Conservation (phyloP, 2,329 filamentous ascomycete species). For the Fusarium mangiferae region DNA sequence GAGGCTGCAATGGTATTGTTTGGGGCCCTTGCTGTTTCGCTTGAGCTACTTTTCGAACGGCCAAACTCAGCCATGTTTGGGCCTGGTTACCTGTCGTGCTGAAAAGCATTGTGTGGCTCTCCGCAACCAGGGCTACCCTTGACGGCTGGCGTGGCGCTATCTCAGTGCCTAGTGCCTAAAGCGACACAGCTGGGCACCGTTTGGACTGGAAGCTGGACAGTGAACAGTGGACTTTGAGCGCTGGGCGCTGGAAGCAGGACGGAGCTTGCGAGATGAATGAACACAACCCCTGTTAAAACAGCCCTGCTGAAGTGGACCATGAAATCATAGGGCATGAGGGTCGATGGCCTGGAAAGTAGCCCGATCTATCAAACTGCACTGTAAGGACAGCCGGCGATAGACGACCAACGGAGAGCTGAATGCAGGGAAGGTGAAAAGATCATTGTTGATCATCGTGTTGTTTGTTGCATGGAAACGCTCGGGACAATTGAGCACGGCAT, state of each 20-base stretch:
- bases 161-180: slow-evolving; percentile 28
- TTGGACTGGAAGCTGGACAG: slow-evolving; percentile 30
- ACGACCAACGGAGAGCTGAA: slow-evolving; percentile 19
- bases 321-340: slow-evolving; percentile 45
- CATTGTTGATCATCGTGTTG: slow-evolving; percentile 4
- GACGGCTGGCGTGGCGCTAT: slow-evolving; percentile 40
- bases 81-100: slow-evolving; percentile 37
- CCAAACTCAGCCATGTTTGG: slow-evolving; percentile 31
- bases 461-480: background rate
- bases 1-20: slow-evolving; percentile 23
- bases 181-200: slow-evolving; percentile 32
- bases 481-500: background rate
- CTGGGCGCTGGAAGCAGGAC: slow-evolving; percentile 42
- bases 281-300: slow-evolving; percentile 35
- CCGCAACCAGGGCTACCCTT: slow-evolving; percentile 39
- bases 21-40: slow-evolving; percentile 13
- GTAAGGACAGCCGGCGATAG: slow-evolving; percentile 18
- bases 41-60: slow-evolving; percentile 31
- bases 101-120: slow-evolving; percentile 38
- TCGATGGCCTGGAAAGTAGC: slow-evolving; percentile 35
- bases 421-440: slow-evolving; percentile 18
- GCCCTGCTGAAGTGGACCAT: slow-evolving; percentile 43
- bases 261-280: slow-evolving; percentile 39
- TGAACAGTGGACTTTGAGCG: slow-evolving; percentile 16
- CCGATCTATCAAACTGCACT: slow-evolving; percentile 36